These are phyloP conservation scores for Amesomyces nigricolor DNA, from an alignment of 2,329 filamentous ascomycete species.

Conservation along the genomic window DNA sequence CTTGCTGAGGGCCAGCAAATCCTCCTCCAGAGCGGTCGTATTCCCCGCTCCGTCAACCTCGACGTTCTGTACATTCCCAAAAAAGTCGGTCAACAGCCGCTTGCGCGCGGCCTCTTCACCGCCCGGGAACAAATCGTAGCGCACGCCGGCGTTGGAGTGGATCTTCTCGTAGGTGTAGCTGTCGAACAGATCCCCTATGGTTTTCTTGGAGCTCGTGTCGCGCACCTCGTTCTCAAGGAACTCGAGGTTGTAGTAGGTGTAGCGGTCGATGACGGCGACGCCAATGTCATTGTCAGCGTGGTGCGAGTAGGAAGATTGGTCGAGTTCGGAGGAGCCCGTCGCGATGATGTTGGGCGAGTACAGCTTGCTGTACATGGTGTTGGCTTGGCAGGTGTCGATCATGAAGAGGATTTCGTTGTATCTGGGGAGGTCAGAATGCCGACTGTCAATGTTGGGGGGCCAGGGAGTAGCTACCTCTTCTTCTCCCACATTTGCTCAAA, in stretches of 20 bases:
- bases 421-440: slow-evolving; percentile 35
- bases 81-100: slow-evolving; percentile 90
- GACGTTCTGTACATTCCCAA: slow-evolving; percentile 95
- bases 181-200: slow-evolving; percentile 89
- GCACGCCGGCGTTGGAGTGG: slow-evolving; percentile 82
- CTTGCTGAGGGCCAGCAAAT: slow-evolving; percentile 69
- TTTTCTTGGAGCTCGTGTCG: slow-evolving; percentile 80
- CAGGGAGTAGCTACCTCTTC: slow-evolving; percentile 56
- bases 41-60: slow-evolving; percentile 70
- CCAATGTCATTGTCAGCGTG: slow-evolving; percentile 97
- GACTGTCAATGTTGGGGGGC: slow-evolving; percentile 4
- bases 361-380: slow-evolving; percentile 98
- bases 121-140: slow-evolving; percentile 91
- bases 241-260: slow-evolving; percentile 97
- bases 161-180: slow-evolving; percentile 94
- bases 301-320: slow-evolving; percentile 95
- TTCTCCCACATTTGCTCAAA: slow-evolving; percentile 99
- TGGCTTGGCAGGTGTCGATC: slow-evolving; percentile 99
- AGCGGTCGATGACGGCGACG: slow-evolving; percentile 95
- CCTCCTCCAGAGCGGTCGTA: slow-evolving; percentile 56
- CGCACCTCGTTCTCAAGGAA: slow-evolving; percentile 89
- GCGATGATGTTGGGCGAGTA: slow-evolving; percentile 98
- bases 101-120: slow-evolving; percentile 71
- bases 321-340: slow-evolving; percentile 91
- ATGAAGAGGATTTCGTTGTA: slow-evolving; percentile 99